Base-by-base conservation (phyloP, 2,329 filamentous ascomycete genomes). In the Nothophoma quercina region DNA sequence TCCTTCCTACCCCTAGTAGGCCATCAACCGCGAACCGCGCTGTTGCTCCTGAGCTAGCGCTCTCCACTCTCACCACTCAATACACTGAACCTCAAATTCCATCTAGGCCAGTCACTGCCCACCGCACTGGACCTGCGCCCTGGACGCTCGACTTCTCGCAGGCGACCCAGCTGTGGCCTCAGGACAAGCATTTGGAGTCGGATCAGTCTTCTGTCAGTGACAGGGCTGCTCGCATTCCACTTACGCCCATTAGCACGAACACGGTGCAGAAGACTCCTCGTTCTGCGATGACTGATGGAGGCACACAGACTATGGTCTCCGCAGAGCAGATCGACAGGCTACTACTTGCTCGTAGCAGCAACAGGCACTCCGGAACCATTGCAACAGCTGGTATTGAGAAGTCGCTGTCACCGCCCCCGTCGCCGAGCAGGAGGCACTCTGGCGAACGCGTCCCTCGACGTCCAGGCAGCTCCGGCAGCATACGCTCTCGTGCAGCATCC, bases 231-330 rank as follows among this genome's bases (percentile, higher is more conserved):
- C 65, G 66, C 16, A 48, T 57, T n/a, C 64, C 70, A 18, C 56
- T 74, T 21, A 45, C 51, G 25, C 50, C 63, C 15, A 60, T 71
- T 41, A 58, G 59, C 35, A 47, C 61, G 18, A 72, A 73, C 45
- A 44, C 43, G 2, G 38, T 57, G 8, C 58, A 60, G 18, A 63
- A 71, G 69, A 18, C 56, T 15, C 32, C 72, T 77, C 47, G 48
- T 32, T 53, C 52, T 9, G 34, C 55, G 16, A 88, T 82, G 55
- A 77, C 81, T 16, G 91, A 96, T 64, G 88, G 89, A 60, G 85
- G 87, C 45, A 88, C 89, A 12, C 93, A 97, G 75, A 97, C 93
- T 19, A 82, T 88, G 30, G 79, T 97, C 23, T 96, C 91, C n/a
- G 85, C 90, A 0, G 85, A 89, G 41, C 87, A 89, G 49, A 91